Evolutionary conservation across 208 protist genomes (phyloP).

Genomic region (Entamoeba moshkovskii): DNA sequence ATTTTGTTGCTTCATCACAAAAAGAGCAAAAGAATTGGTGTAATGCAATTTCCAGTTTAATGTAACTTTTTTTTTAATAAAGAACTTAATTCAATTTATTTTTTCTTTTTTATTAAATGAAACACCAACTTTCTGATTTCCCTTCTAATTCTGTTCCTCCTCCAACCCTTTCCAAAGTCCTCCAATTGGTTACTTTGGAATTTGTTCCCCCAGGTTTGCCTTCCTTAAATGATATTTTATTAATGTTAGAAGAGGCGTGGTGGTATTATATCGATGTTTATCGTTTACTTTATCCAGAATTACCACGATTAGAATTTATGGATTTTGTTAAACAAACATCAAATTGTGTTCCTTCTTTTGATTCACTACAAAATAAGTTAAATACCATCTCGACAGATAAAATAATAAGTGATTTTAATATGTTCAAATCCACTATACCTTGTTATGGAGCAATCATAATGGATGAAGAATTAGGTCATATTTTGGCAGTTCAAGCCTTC

Average conservation of each 20-base stretch:
- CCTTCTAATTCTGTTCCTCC: neutral
- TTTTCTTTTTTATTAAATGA: neutral
- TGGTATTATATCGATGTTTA: neutral
- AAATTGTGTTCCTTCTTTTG: neutral
- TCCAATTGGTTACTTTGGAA: neutral
- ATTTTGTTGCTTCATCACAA: neutral
- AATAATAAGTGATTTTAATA: neutral
- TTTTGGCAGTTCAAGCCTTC: neutral
- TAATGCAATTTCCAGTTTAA: neutral
- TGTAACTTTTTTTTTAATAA: neutral
- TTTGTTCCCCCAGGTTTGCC: neutral
- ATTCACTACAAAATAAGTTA: neutral
- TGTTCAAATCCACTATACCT: neutral
- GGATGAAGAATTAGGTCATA: neutral
- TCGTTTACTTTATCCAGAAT: neutral
- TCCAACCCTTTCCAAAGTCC: neutral
- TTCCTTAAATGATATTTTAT: neutral
- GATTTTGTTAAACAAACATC: neutral
- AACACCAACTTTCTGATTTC: neutral
- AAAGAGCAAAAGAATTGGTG: neutral
- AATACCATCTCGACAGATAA: neutral
- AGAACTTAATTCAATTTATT: neutral
- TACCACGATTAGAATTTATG: neutral
- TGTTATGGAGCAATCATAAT: neutral
- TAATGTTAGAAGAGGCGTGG: neutral